Base-by-base conservation (phyloP, 2,329 filamentous ascomycete species). In the Botryotinia calthae region DNA sequence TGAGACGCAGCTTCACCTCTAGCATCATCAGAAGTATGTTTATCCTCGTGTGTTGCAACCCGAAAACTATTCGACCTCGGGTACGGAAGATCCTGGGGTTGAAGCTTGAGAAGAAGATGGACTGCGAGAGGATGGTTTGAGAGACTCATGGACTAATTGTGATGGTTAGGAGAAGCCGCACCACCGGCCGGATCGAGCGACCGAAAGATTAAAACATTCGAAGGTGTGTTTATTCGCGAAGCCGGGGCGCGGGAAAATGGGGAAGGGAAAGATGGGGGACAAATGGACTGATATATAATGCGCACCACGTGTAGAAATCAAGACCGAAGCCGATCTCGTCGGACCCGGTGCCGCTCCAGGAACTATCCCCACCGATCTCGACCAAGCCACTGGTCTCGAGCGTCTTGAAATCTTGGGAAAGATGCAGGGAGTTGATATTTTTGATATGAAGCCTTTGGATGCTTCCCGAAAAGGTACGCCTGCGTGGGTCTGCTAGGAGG, bases 331-430 rank as follows among this genome's bases (percentile, higher is more conserved):
- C n/a, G 96, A 99, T 84, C 93, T 99, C 74, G 79, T 97, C 77
- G 89, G 92, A 76, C 93, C 94, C 48, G 96, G 96, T 86, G 94
- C 92, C 80, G 84, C 88, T 79, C 85, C 90, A 77, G 95, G 96
- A 82, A 93, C 92, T 82, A 87, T 99, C 78, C 94, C 96, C 78
- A 97, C 93, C 85, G 96, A 99, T 85, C 84, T 97, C 82, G 94
- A 98, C 84, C 96, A 99, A 85, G 86, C 96, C 74, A 98, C 96
- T 79, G 96, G 96, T 93, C 88, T 98, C 74, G 96, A 99, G 88
- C 95, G 96, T 89, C 89, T 99, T 79, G 96, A 99, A 86, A 96
- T 99, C 81, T 88, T 99, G 83, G 96, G 96, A 85, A 99, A 99
- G 90, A 97, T 98, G 92, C 94, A 98, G 88, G 95, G 96, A 78